Base-by-base conservation (phyloP, 192 early-diverging fungal species). In the Backusella westeae region DNA sequence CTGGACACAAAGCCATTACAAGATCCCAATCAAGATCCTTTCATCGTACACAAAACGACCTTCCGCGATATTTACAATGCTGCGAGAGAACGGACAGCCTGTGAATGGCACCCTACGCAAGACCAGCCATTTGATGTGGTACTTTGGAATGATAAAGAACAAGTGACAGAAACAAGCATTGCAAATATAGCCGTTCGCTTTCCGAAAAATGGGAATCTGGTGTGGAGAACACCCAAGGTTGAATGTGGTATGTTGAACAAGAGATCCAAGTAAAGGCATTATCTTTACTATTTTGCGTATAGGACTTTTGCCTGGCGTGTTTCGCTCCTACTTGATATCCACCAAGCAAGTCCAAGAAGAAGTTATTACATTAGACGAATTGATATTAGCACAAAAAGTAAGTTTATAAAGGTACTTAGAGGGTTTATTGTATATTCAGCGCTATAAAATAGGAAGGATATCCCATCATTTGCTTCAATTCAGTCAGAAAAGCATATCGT, bases 401-500 rank as follows among this genome's bases (percentile, higher is more conserved):
- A 75, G 53, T 14, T 63, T 35, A 8, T 36, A 4, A 44, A 44
- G 42, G 14, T 14, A 19, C 17, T 5, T 17, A 5, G 15, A 17
- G 15, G 42, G 21, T 6, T 42, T 7, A 4, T 10, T 70, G 6
- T 39, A 39, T 73, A n/a, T 38, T 29, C 23, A 34, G 34, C 29
- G 3, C 10, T 34, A 39, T 69, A 71, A 21, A 67, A 75, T 76
- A 89, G 88, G 72, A 83, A 49, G 79, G 78, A 36, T 39, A 82
- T 72, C 79, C 65, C 69, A 86, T 89, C 66, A 81, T 85, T 34
- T 89, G 86, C 56, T 89, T 89, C 74, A 89, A 89, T 71, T 89
- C 88, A 21, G 86, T 89, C 12, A 76, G 86, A 56, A 86, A 85
- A 44, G 82, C 81, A 21, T 89, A 83, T 34, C 35, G 52, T 9